Base-by-base conservation (phyloP, 306 rosid genomes). In the Prosopis cineraria region DNA sequence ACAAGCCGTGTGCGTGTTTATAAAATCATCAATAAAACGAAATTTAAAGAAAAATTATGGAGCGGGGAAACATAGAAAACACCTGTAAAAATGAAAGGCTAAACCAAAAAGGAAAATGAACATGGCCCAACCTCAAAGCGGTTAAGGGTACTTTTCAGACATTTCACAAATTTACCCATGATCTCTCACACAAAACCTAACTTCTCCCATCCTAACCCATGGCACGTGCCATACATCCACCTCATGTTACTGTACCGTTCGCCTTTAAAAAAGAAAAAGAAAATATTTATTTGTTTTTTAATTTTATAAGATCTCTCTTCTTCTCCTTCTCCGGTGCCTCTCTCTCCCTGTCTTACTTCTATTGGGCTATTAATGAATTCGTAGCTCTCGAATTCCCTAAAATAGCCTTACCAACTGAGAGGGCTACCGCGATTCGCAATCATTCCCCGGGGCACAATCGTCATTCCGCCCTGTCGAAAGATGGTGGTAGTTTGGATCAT, bases 401-500 rank as follows among this genome's bases (percentile, higher is more conserved):
- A 74, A 3, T 72, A 12, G 3, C 88, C 90, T 80, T 44, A 2
- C 78, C 72, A 52, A 50, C 78, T 31, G 16, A 3, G 3, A 4
- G 1, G 6, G 10, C 70, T 77, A 20, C 31, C 14, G 7, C 0
- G 4, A 20, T 48, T 6, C 2, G 72, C 77, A 85, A 88, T 87
- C 41, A 92, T 87, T 84, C 73, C 47, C 25, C 6, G 47, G 91
- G 89, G 85, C 30, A 75, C 56, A 81, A 67, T 79, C 69, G 93
- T 53, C 89, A 85, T 85, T 80, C 48, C 29, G 0, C 5, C 5
- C 1, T 3, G 75, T 50, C 25, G 56, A 80, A 65, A 73, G 84
- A 78, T 83, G 87, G 88, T 86, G 87, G 88, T 82, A 29, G 92
- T 84, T 87, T 88, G 78, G 94, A 88, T 90, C 81, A 69, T 84